phyloP scores from a whole-genome alignment of 148 eudicot species.

The Spergularia bocconei region DNA sequence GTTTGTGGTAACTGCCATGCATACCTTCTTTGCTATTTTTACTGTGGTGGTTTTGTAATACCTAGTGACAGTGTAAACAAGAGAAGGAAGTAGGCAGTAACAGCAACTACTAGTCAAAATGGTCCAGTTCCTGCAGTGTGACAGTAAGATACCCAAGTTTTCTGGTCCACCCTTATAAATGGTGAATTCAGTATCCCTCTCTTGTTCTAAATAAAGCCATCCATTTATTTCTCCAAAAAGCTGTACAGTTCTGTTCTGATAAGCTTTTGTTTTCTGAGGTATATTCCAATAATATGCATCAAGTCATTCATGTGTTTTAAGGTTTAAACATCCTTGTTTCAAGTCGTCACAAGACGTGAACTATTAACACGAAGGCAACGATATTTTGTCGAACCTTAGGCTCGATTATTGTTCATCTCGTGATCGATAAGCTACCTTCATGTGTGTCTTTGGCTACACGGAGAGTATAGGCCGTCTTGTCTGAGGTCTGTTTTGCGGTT shows the following conservation, averaged over 20 bases:
- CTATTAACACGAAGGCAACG: no score
- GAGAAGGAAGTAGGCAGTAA: neutral
- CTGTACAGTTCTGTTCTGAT: neutral
- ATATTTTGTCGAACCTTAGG: no score
- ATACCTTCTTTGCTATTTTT: no score
- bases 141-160: neutral
- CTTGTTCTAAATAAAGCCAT: neutral
- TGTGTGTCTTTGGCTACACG: no score
- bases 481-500: no score
- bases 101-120: constrained; percentile 1
- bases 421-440: no score
- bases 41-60: no score
- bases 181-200: constrained; percentile 1
- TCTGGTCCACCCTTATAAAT: constrained; percentile 2
- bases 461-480: no score
- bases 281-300: neutral
- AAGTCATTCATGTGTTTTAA: no score
- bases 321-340: no score
- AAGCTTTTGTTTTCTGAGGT: neutral
- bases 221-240: neutral
- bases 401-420: no score
- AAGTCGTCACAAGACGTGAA: no score
- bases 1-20: neutral
- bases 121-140: neutral
- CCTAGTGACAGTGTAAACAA: neutral